Evolutionary conservation across 2,329 filamentous ascomycete species (phyloP), one percentile per base, ranked within the genome.

Genomic region (Colletotrichum acutatum): DNA sequence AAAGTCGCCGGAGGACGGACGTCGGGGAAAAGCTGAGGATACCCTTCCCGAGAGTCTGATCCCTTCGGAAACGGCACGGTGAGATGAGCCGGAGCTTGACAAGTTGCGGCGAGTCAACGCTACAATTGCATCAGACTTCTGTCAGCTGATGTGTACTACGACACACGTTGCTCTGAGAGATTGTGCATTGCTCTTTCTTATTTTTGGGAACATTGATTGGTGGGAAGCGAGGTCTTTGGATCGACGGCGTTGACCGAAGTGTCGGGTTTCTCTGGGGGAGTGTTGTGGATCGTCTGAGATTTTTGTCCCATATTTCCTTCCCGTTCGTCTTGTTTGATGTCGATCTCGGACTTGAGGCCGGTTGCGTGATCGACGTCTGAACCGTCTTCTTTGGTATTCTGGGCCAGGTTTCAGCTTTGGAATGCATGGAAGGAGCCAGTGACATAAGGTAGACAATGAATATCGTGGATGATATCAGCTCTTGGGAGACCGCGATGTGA

Each of bases 251-350:
- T 58, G 63, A 37, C 63, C 53, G 24, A 49, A 58, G 22, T 26
- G 32, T 46, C 53, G 63, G 63, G 32, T 46, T 37, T 57, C 11
- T 46, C 16, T 42, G 6, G 37, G 37, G 42, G 42, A 22, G 42
- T n/a, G 8, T 49, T 22, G 19, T 49, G 42, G 42, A 49, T 11
- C 42, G 52, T 58, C 66, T 65, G 52, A 56, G 28, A 24, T 58
- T 58, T 6, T 1, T 49, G 53, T 69, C 59, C 57, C 58, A 63
- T 53, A 4, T 22, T 5, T 22, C 34, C 6, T 5, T 19, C 34
- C n/a, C 7, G 26, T 69, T 58, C 52, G 59, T 69, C 59, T 16
- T 30, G 26, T 69, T 52, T n/a, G n/a, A 26, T 46, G 52, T 64
- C 52, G 52, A 69, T 69, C 59, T 28, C 28, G 32, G 58, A 42